Base-by-base conservation (phyloP, 2,329 filamentous ascomycete species). In the Talaromyces sp. region DNA sequence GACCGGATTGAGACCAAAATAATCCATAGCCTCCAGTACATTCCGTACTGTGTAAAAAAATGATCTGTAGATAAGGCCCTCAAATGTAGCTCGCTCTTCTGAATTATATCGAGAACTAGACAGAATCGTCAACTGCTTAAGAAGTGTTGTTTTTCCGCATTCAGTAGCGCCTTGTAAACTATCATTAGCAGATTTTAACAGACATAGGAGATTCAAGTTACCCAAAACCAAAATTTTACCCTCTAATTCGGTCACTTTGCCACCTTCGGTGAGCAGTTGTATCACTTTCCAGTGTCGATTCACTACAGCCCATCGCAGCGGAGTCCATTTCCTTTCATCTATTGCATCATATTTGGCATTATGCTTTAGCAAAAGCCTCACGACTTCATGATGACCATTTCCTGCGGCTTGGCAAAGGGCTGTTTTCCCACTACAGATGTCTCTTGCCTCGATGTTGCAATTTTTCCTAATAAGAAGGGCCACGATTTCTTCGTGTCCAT, bases 401-500 rank as follows among this genome's bases (percentile, higher is more conserved):
- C n/a, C 19, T 6, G 17, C 17, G 9, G 17, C 41, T 46, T 21
- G 17, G 8, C 17, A 21, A 46, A 46, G 17, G 12, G 31, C 31
- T 0, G 10, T 32, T 32, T 32, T 32, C 3, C 31, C 10, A 32
- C 31, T 32, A 0, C 12, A 32, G 31, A 32, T 12, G 31, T 32
- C 17, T 3, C 14, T 17, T n/a, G 17, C 41, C 2, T 21, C 17
- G 21, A 21, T n/a, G 2, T 21, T 46, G 17, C 17, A 46, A 21
- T 6, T 21, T 4, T 46, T n/a, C 3, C 5, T 17, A 4, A 52
- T 9, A 31, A 62, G 53, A 8, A 53, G 6, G 14, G n/a, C 11
- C 17, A 63, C 56, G 17, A 61, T 31, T 21, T 35, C 19, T 12
- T 24, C 27, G 38, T 62, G 51, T 17, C 56, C 53, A 27, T 55